These are phyloP conservation scores for Serpula lacrymans DNA, from an alignment of 768 basidiomycete species.

Conservation along the genomic window DNA sequence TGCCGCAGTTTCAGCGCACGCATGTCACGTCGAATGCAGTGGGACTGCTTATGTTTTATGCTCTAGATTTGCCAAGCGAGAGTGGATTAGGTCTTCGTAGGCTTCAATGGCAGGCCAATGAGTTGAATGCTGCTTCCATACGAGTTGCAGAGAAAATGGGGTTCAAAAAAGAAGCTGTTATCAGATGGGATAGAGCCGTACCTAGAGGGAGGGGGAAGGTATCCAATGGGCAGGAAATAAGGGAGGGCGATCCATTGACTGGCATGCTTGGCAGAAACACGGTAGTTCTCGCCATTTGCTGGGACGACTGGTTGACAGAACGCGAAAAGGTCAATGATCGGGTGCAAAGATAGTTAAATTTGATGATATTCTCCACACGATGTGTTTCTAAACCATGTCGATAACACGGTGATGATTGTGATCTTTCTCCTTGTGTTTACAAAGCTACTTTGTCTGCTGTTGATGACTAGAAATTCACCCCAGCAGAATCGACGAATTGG, in stretches of 20 bases:
- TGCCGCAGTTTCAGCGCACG: conserved; percentile 59
- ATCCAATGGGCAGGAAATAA: conserved; percentile 31
- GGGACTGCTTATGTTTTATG: conserved; percentile 47
- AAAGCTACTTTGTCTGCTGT: no score
- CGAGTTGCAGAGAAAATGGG: conserved; percentile 56
- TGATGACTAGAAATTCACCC: no score
- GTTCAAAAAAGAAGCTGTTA: conserved; percentile 49
- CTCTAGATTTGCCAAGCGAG: conserved; percentile 36
- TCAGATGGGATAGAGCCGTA: conserved; percentile 55
- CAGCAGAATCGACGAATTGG: no score
- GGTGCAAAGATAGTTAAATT: no score
- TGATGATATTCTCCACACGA: no score
- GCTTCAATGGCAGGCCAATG: conserved; percentile 58
- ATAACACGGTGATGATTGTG: no score
- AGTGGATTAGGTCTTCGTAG: conserved; percentile 53
- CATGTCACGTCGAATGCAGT: conserved; percentile 57
- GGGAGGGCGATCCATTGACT: conserved; percentile 25
- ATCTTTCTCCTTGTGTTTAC: no score
- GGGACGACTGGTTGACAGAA: conserved; percentile 32
- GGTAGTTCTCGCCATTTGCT: conserved; percentile 36
- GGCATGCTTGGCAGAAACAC: conserved; percentile 34
- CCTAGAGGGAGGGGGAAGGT: conserved; percentile 33
- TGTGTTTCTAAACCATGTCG: background rate
- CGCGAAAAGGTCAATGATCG: conserved; percentile 6
- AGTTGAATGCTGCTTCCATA: conserved; percentile 45